Percentiles rank a stretch among this genome's conserved stretches.
Conservation (phyloP, 2,329 filamentous ascomycete species). For the Nemania diffusa region DNA sequence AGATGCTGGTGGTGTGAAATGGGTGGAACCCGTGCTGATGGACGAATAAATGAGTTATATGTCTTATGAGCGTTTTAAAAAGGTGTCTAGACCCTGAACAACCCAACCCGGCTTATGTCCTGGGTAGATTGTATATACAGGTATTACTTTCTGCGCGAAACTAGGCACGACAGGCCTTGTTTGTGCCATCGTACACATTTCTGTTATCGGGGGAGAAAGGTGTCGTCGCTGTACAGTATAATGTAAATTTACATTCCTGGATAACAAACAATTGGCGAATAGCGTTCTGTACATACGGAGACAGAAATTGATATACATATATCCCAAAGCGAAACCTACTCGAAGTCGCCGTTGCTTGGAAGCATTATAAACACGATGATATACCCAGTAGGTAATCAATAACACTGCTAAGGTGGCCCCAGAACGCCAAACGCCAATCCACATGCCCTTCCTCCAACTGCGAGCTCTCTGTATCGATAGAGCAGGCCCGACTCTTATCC, state of each 20-base stretch:
- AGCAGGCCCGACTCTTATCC: conserved; percentile 59
- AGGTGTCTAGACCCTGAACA: too few species aligned
- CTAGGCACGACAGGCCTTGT: neutral
- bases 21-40: neutral
- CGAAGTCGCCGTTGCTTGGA: neutral
- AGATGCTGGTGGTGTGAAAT: too few species aligned
- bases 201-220: neutral
- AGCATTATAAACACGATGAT: conserved; percentile 13
- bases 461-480: conserved; percentile 18
- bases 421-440: conserved; percentile 34
- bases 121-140: neutral
- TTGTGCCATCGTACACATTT: neutral
- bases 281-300: conserved; percentile 4
- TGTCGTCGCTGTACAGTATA: conserved; percentile 5
- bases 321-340: conserved; percentile 10
- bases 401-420: neutral
- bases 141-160: neutral
- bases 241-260: neutral
- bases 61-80: too few species aligned
- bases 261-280: neutral
- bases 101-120: too few species aligned
- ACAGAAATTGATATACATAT: conserved; percentile 18
- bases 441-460: conserved; percentile 25
- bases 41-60: too few species aligned
- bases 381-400: conserved; percentile 8